Evolutionary conservation across 306 rosid species (phyloP), one percentile per base, ranked within the genome.

Genomic region (Amphicarpaea edgeworthii): DNA sequence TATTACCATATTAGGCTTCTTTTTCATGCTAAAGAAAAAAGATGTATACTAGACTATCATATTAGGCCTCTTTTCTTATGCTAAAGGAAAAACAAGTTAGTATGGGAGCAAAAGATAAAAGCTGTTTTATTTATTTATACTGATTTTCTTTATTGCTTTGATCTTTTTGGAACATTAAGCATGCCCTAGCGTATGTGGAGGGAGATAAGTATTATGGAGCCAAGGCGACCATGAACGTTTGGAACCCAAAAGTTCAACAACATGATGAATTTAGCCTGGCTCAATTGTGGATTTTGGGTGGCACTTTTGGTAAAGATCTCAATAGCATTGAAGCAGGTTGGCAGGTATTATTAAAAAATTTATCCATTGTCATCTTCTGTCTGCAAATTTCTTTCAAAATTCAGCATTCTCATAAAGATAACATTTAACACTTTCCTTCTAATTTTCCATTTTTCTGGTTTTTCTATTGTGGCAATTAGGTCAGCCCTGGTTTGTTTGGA

Each of bases 281-380:
- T 50, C 91, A 87, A 85, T 85, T 87, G 38, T 87, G 86, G 89
- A 12, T 87, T 57, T 59, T 81, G 37, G 75, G 87, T 54, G 91
- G 89, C 54, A 68, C 86, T 61, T 83, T 82, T 77, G 84, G 84
- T 69, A 83, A 80, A 79, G 91, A 82, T 85, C 84, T 87, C 57
- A 87, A 85, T 42, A 83, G 86, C 80, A 85, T 87, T 54, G 91
- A 87, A 80, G 89, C 89, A 28, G 91, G 91, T 64, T 87, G 91
- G 91, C 91, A 87, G 87, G 91, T 85, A 74, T 26, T 64, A 68
- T 81, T 81, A 28, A n/a, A n/a, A n/a, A n/a, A 63, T 70, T 53
- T 30, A 6, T 17, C 38, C 0, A 38, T 74, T 78, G 70, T 78
- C 82, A 46, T 81, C 84, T 74, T 68, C 59, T 73, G 51, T 5